phyloP scores from a whole-genome alignment of 2,329 filamentous ascomycete species.

The Cordyceps farinosa region DNA sequence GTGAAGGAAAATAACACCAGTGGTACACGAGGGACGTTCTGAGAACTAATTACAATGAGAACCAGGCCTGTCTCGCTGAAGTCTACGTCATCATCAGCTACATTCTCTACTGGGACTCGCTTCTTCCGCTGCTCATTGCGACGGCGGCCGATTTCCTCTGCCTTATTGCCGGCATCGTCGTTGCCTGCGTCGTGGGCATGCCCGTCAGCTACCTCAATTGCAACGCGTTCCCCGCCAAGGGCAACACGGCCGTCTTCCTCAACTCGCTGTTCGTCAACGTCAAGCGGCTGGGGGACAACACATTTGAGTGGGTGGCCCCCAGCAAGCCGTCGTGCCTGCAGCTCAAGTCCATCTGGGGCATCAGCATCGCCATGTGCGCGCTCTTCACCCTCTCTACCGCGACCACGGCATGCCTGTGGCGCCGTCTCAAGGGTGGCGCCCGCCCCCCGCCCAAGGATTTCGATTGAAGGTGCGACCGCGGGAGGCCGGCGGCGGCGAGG shows the following conservation, averaged over 20 bases:
- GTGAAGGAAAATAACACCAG: slow-evolving; percentile 32
- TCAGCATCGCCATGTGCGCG: slow-evolving; percentile 74
- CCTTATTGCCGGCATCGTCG: slow-evolving; percentile 72
- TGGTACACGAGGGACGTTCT: no score
- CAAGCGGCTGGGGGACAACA: slow-evolving; percentile 30
- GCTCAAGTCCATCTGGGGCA: slow-evolving; percentile 83
- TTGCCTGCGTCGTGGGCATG: slow-evolving; percentile 73
- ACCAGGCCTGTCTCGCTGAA: slow-evolving; percentile 69
- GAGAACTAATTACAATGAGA: background rate
- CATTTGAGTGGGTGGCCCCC: slow-evolving; percentile 46
- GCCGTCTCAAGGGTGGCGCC: slow-evolving; percentile 46
- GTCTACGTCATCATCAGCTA: slow-evolving; percentile 77
- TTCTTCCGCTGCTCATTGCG: slow-evolving; percentile 70
- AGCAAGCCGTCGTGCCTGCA: slow-evolving; percentile 69
- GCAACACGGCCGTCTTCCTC: slow-evolving; percentile 43
- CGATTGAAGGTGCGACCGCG: slow-evolving; percentile 50
- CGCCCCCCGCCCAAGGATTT: slow-evolving; percentile 42
- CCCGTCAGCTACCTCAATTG: slow-evolving; percentile 79
- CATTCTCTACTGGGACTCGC: slow-evolving; percentile 74
- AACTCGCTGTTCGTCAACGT: slow-evolving; percentile 41
- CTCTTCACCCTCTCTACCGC: slow-evolving; percentile 63
- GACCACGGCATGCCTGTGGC: slow-evolving; percentile 59
- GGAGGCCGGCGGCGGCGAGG: slow-evolving; percentile 27
- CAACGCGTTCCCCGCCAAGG: slow-evolving; percentile 42
- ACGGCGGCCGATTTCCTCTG: slow-evolving; percentile 64